Evolutionary conservation across 805 yeast species (phyloP).

Genomic region (Sugiyamaella chiloensis): DNA sequence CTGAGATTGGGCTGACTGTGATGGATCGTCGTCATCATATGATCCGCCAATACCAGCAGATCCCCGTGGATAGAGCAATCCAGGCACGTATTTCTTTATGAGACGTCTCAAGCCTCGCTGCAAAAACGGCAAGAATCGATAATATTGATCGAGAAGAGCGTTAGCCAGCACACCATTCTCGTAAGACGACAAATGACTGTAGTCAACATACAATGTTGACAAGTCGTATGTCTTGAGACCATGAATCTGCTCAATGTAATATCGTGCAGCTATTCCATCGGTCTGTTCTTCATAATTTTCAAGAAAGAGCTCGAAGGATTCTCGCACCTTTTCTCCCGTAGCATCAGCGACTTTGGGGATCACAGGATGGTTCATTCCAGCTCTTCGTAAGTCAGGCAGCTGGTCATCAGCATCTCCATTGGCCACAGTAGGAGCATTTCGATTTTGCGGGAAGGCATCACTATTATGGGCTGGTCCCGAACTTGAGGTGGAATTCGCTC

Average conservation of each 20-base stretch:
- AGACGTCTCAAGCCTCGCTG: slow-evolving; percentile 70
- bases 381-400: slow-evolving; percentile 11
- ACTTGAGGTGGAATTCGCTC: slow-evolving; percentile 6
- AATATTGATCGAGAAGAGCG: slow-evolving; percentile 88
- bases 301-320: slow-evolving; percentile 81
- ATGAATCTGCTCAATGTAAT: slow-evolving; percentile 75
- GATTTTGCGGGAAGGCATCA: slow-evolving; percentile 9
- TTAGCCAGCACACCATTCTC: slow-evolving; percentile 80
- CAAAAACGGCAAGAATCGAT: slow-evolving; percentile 85
- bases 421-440: not conserved
- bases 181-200: slow-evolving; percentile 65
- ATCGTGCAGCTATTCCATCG: slow-evolving; percentile 36
- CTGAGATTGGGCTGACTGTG: slow-evolving; percentile 36
- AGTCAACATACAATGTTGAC: slow-evolving; percentile 80
- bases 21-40: slow-evolving; percentile 27
- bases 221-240: slow-evolving; percentile 75
- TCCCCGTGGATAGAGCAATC: slow-evolving; percentile 41
- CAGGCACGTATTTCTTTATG: slow-evolving; percentile 72
- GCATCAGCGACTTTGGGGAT: slow-evolving; percentile 86
- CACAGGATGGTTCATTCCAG: slow-evolving; percentile 31
- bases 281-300: slow-evolving; percentile 56
- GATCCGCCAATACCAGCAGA: slow-evolving; percentile 26
- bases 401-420: slow-evolving; percentile 13
- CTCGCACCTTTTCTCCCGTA: slow-evolving; percentile 91
- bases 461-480: slow-evolving; percentile 11